phyloP scores from a whole-genome alignment of 192 early-diverging fungal species.

The Kickxella alabastrina region DNA sequence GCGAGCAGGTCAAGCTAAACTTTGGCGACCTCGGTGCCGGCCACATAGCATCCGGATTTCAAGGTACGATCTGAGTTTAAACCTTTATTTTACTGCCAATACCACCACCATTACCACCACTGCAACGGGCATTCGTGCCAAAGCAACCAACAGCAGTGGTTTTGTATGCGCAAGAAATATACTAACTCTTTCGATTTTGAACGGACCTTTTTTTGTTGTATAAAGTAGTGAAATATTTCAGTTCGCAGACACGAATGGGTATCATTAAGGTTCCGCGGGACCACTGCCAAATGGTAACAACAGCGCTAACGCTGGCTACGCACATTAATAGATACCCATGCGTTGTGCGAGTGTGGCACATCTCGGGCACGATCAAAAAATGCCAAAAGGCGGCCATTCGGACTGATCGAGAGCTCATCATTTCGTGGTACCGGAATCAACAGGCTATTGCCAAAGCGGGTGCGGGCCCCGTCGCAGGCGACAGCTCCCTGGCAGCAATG shows the following conservation, averaged over 20 bases:
- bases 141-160: no score
- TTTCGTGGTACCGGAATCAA: conserved; percentile 22
- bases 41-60: conserved; percentile 18
- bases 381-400: conserved; percentile 40
- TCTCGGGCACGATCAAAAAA: conserved; percentile 48
- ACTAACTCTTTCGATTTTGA: no score
- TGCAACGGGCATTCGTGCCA: no score
- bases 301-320: conserved; percentile 17
- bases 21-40: conserved; percentile 43
- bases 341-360: conserved; percentile 26
- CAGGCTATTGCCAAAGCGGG: conserved; percentile 14
- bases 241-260: conserved; percentile 25
- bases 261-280: conserved; percentile 44
- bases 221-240: conserved; percentile 36
- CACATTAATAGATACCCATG: conserved; percentile 22
- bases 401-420: conserved; percentile 32
- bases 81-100: no score
- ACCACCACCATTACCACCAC: no score
- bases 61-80: conserved; percentile 4
- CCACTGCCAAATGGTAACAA: conserved; percentile 40
- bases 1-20: conserved; percentile 31
- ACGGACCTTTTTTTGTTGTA: no score
- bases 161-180: no score
- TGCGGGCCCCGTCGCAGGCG: neutral
- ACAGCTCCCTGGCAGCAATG: conserved; percentile 8